Conservation (phyloP, 2,329 filamentous ascomycete species). For the Graphiopsis chlorocephala region DNA sequence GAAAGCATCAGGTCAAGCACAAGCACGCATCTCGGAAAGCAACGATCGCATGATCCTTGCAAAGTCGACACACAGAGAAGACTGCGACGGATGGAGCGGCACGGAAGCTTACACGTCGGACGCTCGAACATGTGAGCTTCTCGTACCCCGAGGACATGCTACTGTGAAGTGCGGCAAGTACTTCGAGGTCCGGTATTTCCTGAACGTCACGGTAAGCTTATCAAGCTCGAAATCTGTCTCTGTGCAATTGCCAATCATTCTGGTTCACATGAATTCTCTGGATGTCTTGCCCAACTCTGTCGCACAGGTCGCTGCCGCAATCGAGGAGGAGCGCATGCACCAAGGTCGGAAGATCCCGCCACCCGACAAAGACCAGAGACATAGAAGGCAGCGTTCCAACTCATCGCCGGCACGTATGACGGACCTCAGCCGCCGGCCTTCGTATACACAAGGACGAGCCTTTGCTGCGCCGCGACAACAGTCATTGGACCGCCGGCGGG, state of each 20-base stretch:
- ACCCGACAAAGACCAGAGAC: conserved; percentile 8
- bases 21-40: conserved; percentile 53
- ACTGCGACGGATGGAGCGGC: conserved; percentile 46
- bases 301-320: conserved; percentile 54
- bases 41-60: conserved; percentile 50
- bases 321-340: conserved; percentile 47
- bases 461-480: conserved; percentile 53
- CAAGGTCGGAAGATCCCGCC: conserved; percentile 16
- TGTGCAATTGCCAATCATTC: conserved; percentile 54
- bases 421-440: conserved; percentile 27
- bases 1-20: conserved; percentile 50
- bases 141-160: conserved; percentile 50
- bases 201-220: conserved; percentile 49
- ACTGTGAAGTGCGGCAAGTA: conserved; percentile 55
- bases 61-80: conserved; percentile 43
- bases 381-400: conserved; percentile 3
- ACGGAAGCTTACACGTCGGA: conserved; percentile 46
- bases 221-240: conserved; percentile 50
- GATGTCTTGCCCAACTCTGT: conserved; percentile 56
- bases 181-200: conserved; percentile 56
- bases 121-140: conserved; percentile 49
- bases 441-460: conserved; percentile 49
- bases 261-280: conserved; percentile 58
- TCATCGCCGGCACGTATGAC: conserved; percentile 9
- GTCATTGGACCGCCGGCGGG: conserved; percentile 47